Evolutionary conservation across 2,329 filamentous ascomycete species (phyloP), one percentile per base, ranked within the genome.

Genomic region (Rutstroemia sydowiana): DNA sequence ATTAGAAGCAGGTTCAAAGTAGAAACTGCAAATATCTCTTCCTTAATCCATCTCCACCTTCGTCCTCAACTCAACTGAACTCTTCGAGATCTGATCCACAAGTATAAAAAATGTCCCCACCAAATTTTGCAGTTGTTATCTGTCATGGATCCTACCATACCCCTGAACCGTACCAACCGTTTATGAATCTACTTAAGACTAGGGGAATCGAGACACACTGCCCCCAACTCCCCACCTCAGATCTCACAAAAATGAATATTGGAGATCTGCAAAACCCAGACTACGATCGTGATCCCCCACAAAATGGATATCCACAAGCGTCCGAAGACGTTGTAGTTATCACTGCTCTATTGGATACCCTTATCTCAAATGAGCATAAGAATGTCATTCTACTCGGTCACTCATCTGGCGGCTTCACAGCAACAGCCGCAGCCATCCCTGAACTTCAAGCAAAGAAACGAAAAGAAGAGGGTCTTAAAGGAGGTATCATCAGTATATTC

Each of bases 71-170:
- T n/a, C n/a, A n/a, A n/a, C n/a, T n/a, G n/a, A n/a, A n/a, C n/a
- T n/a, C n/a, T n/a, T n/a, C n/a, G n/a, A n/a, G n/a, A n/a, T n/a
- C n/a, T n/a, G n/a, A n/a, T n/a, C n/a, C n/a, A n/a, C n/a, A n/a
- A n/a, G n/a, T n/a, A n/a, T n/a, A n/a, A n/a, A n/a, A n/a, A n/a
- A n/a, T n/a, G n/a, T n/a, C n/a, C n/a, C n/a, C n/a, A n/a, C n/a
- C n/a, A n/a, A n/a, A n/a, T n/a, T n/a, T n/a, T n/a, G n/a, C n/a
- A n/a, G 31, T 46, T 26, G 31, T 47, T 8, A 47, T 47, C 21
- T 47, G 45, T n/a, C 45, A 47, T 18, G 45, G 45, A 26, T 47
- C 45, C 18, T 47, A 47, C n/a, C 32, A 47, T 8, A 47, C 45
- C 3, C 45, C 45, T 2, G 45, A 47, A n/a, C 45, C 45, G 4